Percentiles rank a stretch among this genome's conserved stretches.
Evolutionary conservation across 78 protist species (phyloP).

Genomic region (Trichosphaerium sp.): DNA sequence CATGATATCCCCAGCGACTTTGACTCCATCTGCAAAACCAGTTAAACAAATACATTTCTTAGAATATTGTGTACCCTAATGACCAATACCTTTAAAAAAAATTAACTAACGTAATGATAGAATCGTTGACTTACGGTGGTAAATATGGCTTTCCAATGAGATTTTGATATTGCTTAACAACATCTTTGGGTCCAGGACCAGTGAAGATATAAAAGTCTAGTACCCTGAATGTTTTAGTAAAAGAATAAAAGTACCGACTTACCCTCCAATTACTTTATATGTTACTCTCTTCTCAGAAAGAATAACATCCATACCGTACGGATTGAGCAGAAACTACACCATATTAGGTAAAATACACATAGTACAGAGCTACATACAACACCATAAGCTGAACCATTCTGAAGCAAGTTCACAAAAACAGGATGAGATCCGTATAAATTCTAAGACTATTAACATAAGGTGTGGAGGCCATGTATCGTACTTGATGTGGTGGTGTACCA

Average conservation of each 20-base stretch:
- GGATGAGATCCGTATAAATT: conserved; percentile 74
- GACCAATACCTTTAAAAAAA: no score
- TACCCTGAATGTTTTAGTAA: no score
- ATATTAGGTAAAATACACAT: not conserved
- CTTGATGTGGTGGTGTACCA: conserved; percentile 2
- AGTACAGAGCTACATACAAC: conserved; percentile 2
- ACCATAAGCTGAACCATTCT: conserved; percentile 54
- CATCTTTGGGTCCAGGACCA: no score
- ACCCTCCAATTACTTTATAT: no score
- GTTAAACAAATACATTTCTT: no score
- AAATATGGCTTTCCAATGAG: conserved; percentile 51
- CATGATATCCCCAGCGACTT: conserved; percentile 72
- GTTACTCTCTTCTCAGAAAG: no score
- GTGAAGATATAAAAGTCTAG: conserved; percentile 56
- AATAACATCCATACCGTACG: no score
- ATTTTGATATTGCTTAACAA: conserved; percentile 52
- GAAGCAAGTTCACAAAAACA: conserved; percentile 25
- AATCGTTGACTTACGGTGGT: no score
- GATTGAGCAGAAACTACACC: not conserved
- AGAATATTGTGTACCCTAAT: no score
- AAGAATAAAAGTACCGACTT: no score
- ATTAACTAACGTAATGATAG: no score
- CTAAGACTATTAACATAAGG: not conserved
- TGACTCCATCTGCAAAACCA: no score
- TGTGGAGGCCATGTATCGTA: not conserved